Evolutionary conservation across 2,329 filamentous ascomycete species (phyloP), one percentile per base, ranked within the genome.

Genomic region (Monilinia aucupariae): DNA sequence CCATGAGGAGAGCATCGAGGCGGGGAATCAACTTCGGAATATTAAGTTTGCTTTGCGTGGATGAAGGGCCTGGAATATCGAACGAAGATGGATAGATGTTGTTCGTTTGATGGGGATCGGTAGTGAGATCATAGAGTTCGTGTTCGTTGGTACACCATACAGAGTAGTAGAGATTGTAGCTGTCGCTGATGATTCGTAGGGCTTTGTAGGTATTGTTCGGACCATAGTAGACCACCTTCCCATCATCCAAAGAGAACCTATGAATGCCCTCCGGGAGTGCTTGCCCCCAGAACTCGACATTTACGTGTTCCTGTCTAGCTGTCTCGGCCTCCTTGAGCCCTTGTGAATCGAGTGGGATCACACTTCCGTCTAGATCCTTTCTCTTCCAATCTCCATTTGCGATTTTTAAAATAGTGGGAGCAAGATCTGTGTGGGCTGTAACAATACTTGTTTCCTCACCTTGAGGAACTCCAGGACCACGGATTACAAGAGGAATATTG

Each of bases 111-210:
- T 78, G 76, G 1, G 81, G 81, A 62, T 85, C 83, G 32, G 75
- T 75, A 69, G 77, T 81, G 47, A 87, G 69, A 65, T 89, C 80
- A 70, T 89, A 90, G 2, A 88, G 78, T 71, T 90, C 86, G 62
- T 84, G 82, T 69, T 88, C 85, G 59, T 85, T 84, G 17, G 76
- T 87, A 70, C 87, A 90, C 86, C 86, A 90, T 0, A 88, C 84
- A 0, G 84, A 81, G 68, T 90, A 90, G 65, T 85, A 84, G 6
- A 89, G 71, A 68, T 81, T 83, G 69, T 88, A 89, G 5, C 75
- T 73, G 4, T 77, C 64, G 0, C 76, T 72, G 25, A 79, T 72
- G 1, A 82, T 65, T 15, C 80, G 73, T 4, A 82, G 62, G 0
- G 73, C 76, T 67, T 82, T 82, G 71, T 81, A 82, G 0, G 79